These are phyloP conservation scores for Tolypocladium nubicola DNA, from an alignment of 2,329 filamentous ascomycete genomes.

Conservation along the genomic window DNA sequence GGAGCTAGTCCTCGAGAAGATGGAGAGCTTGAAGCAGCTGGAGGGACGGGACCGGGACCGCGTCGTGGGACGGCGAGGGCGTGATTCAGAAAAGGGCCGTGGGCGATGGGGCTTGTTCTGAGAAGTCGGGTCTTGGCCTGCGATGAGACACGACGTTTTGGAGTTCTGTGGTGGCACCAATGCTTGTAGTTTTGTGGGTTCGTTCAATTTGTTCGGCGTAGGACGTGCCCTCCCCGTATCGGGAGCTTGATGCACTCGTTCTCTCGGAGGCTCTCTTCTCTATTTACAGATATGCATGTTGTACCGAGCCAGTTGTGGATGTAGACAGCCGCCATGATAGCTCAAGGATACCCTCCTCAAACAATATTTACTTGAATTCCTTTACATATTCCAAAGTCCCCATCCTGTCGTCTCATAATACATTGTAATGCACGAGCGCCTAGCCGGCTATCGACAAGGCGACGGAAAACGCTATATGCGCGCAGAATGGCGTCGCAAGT, in stretches of 20 bases:
- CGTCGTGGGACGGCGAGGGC: slow-evolving; percentile 9
- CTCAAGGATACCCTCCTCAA: neutral
- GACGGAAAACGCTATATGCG: neutral
- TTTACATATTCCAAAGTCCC: neutral
- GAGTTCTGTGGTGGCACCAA: neutral
- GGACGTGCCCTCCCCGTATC: neutral
- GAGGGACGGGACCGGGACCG: slow-evolving; percentile 61
- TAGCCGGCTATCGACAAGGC: neutral
- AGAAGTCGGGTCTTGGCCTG: slow-evolving; percentile 2
- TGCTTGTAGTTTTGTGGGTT: neutral
- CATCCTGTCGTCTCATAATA: neutral
- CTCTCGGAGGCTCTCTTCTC: slow-evolving; percentile 2
- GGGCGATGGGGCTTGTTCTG: slow-evolving; percentile 41
- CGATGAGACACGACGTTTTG: neutral
- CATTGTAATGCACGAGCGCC: neutral
- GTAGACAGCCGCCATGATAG: neutral
- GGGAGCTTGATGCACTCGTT: neutral
- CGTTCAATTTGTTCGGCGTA: neutral
- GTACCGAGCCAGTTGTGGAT: neutral
- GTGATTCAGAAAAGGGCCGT: slow-evolving; percentile 27
- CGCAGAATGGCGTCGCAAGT: neutral
- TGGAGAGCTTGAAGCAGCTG: slow-evolving; percentile 78
- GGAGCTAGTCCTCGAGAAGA: slow-evolving; percentile 89
- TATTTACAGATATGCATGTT: neutral
- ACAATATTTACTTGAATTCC: neutral